Conservation (phyloP, 768 basidiomycete species). For the Botryobasidium botryosum region DNA sequence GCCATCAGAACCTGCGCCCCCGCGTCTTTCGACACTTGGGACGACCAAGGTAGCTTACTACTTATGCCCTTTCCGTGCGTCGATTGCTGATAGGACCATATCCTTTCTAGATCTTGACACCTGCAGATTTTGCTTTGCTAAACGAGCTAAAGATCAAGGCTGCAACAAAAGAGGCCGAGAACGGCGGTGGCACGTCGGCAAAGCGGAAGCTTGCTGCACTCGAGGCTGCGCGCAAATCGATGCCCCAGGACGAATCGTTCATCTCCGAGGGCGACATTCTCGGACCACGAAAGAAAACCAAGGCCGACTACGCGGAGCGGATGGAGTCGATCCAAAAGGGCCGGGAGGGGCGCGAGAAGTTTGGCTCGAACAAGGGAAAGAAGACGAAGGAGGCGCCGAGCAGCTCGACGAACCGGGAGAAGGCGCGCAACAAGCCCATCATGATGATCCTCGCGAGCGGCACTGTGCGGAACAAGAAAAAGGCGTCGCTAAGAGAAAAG, state of each 20-base stretch:
- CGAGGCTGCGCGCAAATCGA: conserved; percentile 50
- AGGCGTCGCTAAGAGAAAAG: conserved; percentile 63
- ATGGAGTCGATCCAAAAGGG: conserved; percentile 85
- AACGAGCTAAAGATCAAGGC: conserved; percentile 77
- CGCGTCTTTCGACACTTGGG: conserved; percentile 46
- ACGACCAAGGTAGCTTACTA: conserved; percentile 48
- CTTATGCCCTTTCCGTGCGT: not conserved
- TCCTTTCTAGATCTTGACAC: conserved; percentile 75
- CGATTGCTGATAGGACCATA: conserved; percentile 4
- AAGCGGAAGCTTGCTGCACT: conserved; percentile 81
- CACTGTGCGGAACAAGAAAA: conserved; percentile 68
- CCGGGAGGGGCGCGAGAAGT: conserved; percentile 88
- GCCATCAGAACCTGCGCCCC: conserved; percentile 17
- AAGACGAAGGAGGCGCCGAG: conserved; percentile 67
- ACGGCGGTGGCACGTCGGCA: conserved; percentile 47
- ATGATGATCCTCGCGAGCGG: conserved; percentile 81
- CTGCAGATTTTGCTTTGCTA: conserved; percentile 85
- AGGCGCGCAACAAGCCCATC: conserved; percentile 83
- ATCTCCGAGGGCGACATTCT: conserved; percentile 85
- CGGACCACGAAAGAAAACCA: conserved; percentile 84
- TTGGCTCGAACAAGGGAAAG: conserved; percentile 80
- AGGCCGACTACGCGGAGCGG: conserved; percentile 85
- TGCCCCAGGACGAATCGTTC: conserved; percentile 34
- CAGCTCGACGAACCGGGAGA: conserved; percentile 83
- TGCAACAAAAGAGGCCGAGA: conserved; percentile 50